Evolutionary conservation across 495 filamentous ascomycete species (phyloP), one percentile per base, ranked within the genome.

Genomic region (Hyphodiscus hymeniophilus): DNA sequence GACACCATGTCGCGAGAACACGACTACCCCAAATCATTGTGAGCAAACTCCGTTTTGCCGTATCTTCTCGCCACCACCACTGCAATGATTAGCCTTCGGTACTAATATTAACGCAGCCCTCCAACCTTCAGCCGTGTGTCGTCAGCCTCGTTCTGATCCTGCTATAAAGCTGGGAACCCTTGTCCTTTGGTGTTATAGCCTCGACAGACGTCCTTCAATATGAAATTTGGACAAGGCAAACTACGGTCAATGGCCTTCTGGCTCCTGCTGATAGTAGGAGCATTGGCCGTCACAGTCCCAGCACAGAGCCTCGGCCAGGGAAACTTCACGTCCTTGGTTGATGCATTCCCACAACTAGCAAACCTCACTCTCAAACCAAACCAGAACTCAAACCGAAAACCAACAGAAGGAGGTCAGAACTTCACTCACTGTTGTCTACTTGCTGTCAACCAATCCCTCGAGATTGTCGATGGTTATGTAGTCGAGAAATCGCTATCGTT

Each of bases 361-460:
- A 34, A 42, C 17, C 34, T 54, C 33, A 40, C 40, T 7, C n/a
- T 42, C 2, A 11, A 39, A 30, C 50, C 44, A 6, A 22, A 21
- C 18, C 17, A 21, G 3, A 18, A n/a, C 26, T 28, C 31, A 12
- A 10, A 20, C 31, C 22, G 38, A 32, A 32, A 44, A 2, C 38
- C 45, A 10, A 11, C 3, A 1, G 6, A 22, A 7, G 53, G 53
- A 28, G 39, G 43, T 8, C 54, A 52, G 22, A 52, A 56, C 41
- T 42, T 52, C 41, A 48, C 48, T 11, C 30, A 49, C 21, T 56
- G 54, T 26, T 56, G 54, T 30, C 33, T 56, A 3, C 43, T 45
- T 3, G 54, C 54, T 17, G 45, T 56, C n/a, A 52, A 49, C 20
- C 32, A 22, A 8, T 44, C 48, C 3, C 41, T 52, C 15, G 7